Evolutionary conservation across 495 filamentous ascomycete genomes (phyloP), one percentile per base, ranked within the genome.

Genomic region (Penicillium paxilli): DNA sequence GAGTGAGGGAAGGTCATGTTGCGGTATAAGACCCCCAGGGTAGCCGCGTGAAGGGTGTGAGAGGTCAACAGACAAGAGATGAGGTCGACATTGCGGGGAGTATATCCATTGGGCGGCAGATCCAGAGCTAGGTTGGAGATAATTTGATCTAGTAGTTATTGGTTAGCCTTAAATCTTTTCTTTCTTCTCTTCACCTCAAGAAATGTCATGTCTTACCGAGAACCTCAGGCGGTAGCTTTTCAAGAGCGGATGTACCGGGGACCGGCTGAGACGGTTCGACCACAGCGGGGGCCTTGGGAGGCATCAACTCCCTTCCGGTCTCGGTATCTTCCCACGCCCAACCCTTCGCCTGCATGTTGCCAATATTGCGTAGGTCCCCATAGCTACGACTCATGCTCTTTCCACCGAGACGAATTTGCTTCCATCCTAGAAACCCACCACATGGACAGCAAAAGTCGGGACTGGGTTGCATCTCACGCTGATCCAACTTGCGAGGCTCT

Each of bases 1-100:
- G 91, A 94, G 72, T 93, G 91, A 5, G 91, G 91, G 61, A 96
- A 87, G 20, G 89, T 92, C 76, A 94, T 89, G 66, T 88, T 84
- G 59, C 82, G 78, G 76, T 94, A 94, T 33, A 96, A 81, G 38
- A 89, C 89, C 41, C 80, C 81, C 24, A 94, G 73, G 12, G 90
- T 93, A 19, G 87, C 87, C 14, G 83, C 81, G 65, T 93, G 88
- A 60, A 94, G 72, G 20, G 85, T 85, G 57, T 82, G 83, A 1
- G 89, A 94, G 10, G 90, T 85, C 25, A 93, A 74, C 32, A 96
- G 73, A 58, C 91, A 82, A 10, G 87, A 83, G 68, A 93, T 85
- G 47, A 94, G 75, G 65, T 96, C 91, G 45, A 89, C 81, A 69
- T 96, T 96, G 30, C 91, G 85, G 24, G 88, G 82, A 2, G 86